These are phyloP conservation scores for Agaricus bisporus DNA, from an alignment of 768 basidiomycete genomes.

Conservation along the genomic window DNA sequence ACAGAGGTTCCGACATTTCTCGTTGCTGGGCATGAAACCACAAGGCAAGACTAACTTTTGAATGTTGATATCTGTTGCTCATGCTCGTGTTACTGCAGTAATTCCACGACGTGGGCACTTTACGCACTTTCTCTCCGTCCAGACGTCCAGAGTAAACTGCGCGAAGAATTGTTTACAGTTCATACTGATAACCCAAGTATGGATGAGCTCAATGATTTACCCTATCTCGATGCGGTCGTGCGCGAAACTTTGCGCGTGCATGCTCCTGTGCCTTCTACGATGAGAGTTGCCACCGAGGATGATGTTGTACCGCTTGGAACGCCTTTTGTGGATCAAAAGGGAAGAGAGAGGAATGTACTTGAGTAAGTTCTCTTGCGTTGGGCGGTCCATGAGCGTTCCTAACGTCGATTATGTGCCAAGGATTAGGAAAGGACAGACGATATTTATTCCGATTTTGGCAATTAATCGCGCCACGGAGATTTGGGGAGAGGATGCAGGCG, in stretches of 20 bases:
- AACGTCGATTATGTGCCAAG: conserved; percentile 15
- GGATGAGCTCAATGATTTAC: conserved; percentile 61
- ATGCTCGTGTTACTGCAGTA: conserved; percentile 18
- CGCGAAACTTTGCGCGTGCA: conserved; percentile 56
- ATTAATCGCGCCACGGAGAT: conserved; percentile 46
- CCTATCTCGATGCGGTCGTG: conserved; percentile 62
- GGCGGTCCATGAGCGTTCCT: not conserved
- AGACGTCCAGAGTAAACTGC: conserved; percentile 46
- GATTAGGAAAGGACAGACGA: conserved; percentile 35
- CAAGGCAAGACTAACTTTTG: conserved; percentile 26
- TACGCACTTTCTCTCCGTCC: conserved; percentile 46
- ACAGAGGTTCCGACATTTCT: conserved; percentile 59
- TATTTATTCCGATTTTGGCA: conserved; percentile 45
- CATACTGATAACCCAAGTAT: conserved; percentile 56
- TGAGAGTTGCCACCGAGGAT: conserved; percentile 42
- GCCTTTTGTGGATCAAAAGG: conserved; percentile 39
- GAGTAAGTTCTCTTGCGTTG: conserved; percentile 18
- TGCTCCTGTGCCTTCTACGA: conserved; percentile 39
- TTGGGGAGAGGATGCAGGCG: conserved; percentile 58
- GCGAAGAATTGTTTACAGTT: conserved; percentile 49
- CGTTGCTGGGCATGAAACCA: conserved; percentile 56
- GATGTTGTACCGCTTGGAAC: conserved; percentile 44
- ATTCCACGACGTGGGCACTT: conserved; percentile 52
- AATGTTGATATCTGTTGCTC: not conserved
- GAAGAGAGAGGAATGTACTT: conserved; percentile 33